Evolutionary conservation across 2,329 filamentous ascomycete species (phyloP).

Genomic region (Stemphylium beticola): DNA sequence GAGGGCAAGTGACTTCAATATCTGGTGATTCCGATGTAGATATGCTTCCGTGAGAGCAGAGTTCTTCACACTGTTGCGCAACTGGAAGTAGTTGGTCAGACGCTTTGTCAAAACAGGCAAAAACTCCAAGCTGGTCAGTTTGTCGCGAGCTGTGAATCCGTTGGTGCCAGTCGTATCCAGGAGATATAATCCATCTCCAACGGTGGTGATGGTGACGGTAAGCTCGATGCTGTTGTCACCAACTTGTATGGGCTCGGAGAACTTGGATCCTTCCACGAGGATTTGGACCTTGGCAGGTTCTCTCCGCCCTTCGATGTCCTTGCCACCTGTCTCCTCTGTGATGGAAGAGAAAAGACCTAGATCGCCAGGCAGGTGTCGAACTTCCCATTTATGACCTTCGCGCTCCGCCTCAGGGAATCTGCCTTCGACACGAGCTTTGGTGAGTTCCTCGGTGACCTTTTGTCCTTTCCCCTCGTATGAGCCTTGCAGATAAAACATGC

Average conservation of each 20-base stretch:
- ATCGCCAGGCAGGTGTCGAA: constrained; percentile 69
- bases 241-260: constrained; percentile 60
- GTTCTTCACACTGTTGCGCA: constrained; percentile 73
- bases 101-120: constrained; percentile 75
- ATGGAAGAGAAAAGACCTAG: constrained; percentile 68
- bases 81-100: constrained; percentile 73
- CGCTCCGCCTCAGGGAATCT: constrained; percentile 84
- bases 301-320: constrained; percentile 67
- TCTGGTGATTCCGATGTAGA: constrained; percentile 78
- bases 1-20: constrained; percentile 72
- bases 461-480: constrained; percentile 77
- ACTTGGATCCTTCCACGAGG: constrained; percentile 72
- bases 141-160: constrained; percentile 75
- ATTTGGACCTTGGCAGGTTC: constrained; percentile 74
- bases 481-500: constrained; percentile 71
- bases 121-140: constrained; percentile 74
- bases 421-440: constrained; percentile 84
- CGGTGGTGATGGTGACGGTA: constrained; percentile 66
- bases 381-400: constrained; percentile 79
- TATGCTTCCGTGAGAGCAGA: constrained; percentile 69
- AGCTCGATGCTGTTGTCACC: constrained; percentile 69
- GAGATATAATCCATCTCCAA: constrained; percentile 61
- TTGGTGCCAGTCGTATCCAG: constrained; percentile 69
- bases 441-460: constrained; percentile 82
- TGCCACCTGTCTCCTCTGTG: constrained; percentile 71